Evolutionary conservation across 2,329 filamentous ascomycete genomes (phyloP), one percentile per base, ranked within the genome.

Genomic region (Podosphaera fusca): DNA sequence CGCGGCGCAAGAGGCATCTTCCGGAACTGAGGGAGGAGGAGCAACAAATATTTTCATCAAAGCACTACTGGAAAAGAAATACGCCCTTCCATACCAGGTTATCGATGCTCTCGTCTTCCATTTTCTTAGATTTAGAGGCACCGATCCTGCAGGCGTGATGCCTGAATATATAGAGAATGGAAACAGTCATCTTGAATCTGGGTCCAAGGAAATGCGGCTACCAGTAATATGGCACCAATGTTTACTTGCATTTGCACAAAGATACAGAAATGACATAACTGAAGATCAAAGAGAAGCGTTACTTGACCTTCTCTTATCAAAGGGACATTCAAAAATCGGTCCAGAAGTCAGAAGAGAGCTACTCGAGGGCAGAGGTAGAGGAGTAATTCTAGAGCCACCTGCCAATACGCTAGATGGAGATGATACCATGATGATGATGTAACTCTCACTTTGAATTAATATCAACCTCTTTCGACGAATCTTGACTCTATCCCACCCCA

Each of bases 191-290:
- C 68, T 72, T 63, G 66, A 71, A 68, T 68, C 71, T 59, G 70
- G 61, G 58, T 71, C 70, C 21, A 73, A 73, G n/a, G 76, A 78
- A 53, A 73, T 75, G 66, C 87, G 85, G 67, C 69, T 96, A 61
- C 92, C 94, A 0, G 88, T 98, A 6, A 81, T 98, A 57, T 98
- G 90, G 88, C 92, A 98, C 69, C 90, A 96, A 72, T 88, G 85
- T 64, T 74, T 98, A 35, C 72, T 98, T 57, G 84, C 87, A 1
- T 98, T 98, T 71, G 88, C 92, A 33, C 85, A 95, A 71, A 77
- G 90, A 58, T 98, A 96, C 71, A 82, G 88, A 66, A 94, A 95
- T 63, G 90, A 96, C 69, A 90, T 95, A 63, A 95, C 88, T 1
- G 89, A 95, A 69, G 89, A 95, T 63, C 89, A 95, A 73, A 76